Evolutionary conservation across 2,329 filamentous ascomycete species (phyloP).

Genomic region (Chaetomiaceae sp.): DNA sequence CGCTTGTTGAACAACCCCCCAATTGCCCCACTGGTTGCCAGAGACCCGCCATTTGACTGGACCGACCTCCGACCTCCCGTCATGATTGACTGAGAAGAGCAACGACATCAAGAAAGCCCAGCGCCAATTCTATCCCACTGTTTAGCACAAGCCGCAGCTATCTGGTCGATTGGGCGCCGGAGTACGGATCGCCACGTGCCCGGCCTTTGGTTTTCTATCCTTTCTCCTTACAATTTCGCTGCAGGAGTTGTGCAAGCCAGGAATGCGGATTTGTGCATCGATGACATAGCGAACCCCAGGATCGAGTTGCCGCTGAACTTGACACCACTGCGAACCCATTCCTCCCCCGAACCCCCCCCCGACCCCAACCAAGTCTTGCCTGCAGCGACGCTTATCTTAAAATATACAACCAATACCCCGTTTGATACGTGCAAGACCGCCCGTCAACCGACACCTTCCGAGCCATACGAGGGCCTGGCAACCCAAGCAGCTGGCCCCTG

Average conservation of each 20-base stretch:
- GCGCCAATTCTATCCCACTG: background rate
- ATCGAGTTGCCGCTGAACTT: background rate
- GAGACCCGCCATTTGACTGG: slow-evolving; percentile 11
- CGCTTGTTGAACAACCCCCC: background rate
- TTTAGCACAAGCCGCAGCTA: background rate
- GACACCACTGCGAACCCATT: background rate
- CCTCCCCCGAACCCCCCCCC: too few relatives aligned
- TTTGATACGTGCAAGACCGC: background rate
- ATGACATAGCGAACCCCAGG: slow-evolving; percentile 14
- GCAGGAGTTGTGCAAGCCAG: slow-evolving; percentile 1
- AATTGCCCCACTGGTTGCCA: slow-evolving; percentile 10
- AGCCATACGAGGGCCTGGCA: background rate
- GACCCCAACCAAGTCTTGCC: background rate
- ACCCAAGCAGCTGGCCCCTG: background rate
- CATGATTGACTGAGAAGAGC: slow-evolving; percentile 7
- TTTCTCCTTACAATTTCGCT: background rate
- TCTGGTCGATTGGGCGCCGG: background rate
- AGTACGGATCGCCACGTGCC: background rate
- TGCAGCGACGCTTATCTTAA: background rate
- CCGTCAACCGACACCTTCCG: background rate
- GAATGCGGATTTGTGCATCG: slow-evolving; percentile 5
- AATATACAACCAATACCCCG: background rate
- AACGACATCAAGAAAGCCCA: slow-evolving; percentile 1
- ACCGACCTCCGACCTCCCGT: slow-evolving; percentile 15
- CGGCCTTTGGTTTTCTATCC: background rate